Conservation (phyloP, 1,284 basidiomycete genomes). For the Neotropicomus parvogracilis region DNA sequence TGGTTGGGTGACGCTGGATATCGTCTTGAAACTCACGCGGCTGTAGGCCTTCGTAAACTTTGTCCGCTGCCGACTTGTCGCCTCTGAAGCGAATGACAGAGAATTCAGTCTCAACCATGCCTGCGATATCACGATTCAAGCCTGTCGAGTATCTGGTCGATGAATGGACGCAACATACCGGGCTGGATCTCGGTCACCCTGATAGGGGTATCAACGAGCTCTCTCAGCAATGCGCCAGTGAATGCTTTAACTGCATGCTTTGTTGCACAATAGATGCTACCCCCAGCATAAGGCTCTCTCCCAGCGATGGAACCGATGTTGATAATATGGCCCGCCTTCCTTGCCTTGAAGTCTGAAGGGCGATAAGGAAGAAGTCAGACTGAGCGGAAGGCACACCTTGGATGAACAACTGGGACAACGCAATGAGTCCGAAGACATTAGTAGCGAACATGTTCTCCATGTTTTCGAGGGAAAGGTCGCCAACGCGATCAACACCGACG, state of each 20-base stretch:
- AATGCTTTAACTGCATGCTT: slow-evolving; percentile 92
- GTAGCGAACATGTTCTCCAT: slow-evolving; percentile 89
- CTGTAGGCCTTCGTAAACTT: slow-evolving; percentile 85
- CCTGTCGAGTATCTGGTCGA: slow-evolving; percentile 1
- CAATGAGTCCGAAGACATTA: slow-evolving; percentile 88
- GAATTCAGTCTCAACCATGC: slow-evolving; percentile 93
- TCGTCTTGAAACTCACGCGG: slow-evolving; percentile 53
- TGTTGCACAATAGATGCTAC: slow-evolving; percentile 78
- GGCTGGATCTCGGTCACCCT: slow-evolving; percentile 91
- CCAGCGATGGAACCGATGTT: slow-evolving; percentile 95
- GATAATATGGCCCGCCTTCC: slow-evolving; percentile 88
- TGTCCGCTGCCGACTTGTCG: slow-evolving; percentile 74
- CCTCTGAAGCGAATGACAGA: slow-evolving; percentile 86
- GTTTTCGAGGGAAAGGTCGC: slow-evolving; percentile 72
- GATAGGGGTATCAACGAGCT: slow-evolving; percentile 88
- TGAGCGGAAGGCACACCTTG: slow-evolving; percentile 45
- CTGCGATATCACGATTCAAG: slow-evolving; percentile 34
- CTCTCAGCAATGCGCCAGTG: slow-evolving; percentile 77
- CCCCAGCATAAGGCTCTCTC: slow-evolving; percentile 87
- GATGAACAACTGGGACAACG: slow-evolving; percentile 76
- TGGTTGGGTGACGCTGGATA: slow-evolving; percentile 6
- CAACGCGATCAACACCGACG: slow-evolving; percentile 77
- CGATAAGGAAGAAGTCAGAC: not conserved
- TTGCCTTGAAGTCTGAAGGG: slow-evolving; percentile 79
- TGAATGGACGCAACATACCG: slow-evolving; percentile 42